phyloP scores from a whole-genome alignment of 352 stramenopile species.

The Phytophthora rubi region DNA sequence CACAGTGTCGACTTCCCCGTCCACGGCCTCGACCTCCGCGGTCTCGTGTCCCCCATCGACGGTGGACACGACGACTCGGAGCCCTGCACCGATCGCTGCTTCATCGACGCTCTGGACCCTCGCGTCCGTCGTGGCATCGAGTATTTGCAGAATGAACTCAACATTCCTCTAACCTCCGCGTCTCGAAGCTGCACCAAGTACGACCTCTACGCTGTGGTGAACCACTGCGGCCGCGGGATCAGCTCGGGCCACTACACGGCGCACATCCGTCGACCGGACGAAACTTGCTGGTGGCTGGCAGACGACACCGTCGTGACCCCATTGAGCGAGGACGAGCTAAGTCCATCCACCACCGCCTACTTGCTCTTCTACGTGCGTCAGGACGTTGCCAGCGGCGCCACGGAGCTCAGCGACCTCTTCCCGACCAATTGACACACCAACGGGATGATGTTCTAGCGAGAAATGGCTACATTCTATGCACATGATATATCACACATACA shows the following conservation, averaged over 20 bases:
- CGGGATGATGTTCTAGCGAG: not conserved
- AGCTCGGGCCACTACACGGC: constrained; percentile 94
- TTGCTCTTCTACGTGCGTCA: constrained; percentile 76
- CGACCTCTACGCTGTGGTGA: constrained; percentile 94
- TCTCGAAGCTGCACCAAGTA: constrained; percentile 68
- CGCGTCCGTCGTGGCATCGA: constrained; percentile 35
- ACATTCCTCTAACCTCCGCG: constrained; percentile 51
- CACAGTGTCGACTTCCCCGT: constrained; percentile 93
- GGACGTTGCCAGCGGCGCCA: constrained; percentile 44
- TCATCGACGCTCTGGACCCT: constrained; percentile 13
- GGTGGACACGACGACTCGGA: constrained; percentile 16
- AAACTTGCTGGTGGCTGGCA: constrained; percentile 90
- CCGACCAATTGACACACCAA: constrained; percentile 24
- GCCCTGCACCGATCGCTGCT: constrained; percentile 15
- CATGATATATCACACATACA: constrained; percentile 15
- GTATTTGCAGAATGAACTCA: constrained; percentile 45
- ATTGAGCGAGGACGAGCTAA: constrained; percentile 31
- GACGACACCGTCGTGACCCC: constrained; percentile 85
- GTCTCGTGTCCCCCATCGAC: constrained; percentile 41
- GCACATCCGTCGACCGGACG: constrained; percentile 46
- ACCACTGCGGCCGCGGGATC: constrained; percentile 92
- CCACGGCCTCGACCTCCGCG: constrained; percentile 79
- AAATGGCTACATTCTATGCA: constrained; percentile 6
- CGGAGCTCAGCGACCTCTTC: constrained; percentile 42
- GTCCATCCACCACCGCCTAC: constrained; percentile 62